phyloP scores from a whole-genome alignment of 352 stramenopile genomes.

The Phytopythium delawarense region DNA sequence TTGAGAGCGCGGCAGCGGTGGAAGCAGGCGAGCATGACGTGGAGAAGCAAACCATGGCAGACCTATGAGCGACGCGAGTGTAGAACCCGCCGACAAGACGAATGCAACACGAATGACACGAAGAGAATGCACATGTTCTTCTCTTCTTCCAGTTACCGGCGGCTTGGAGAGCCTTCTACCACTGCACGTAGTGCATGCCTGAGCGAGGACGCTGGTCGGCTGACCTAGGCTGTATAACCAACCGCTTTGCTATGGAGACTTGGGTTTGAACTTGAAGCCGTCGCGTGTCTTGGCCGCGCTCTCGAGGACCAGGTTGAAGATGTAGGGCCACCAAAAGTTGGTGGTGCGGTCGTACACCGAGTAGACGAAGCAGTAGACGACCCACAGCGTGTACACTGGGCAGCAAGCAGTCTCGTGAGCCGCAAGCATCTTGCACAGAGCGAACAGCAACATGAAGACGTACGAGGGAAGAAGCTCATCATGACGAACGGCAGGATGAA shows the following conservation, averaged over 20 bases:
- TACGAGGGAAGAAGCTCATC: slow-evolving; percentile 79
- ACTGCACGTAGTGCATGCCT: background rate
- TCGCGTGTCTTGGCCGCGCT: slow-evolving; percentile 55
- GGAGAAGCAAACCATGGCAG: background rate
- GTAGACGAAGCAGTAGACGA: slow-evolving; percentile 81
- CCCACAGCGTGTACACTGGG: slow-evolving; percentile 74
- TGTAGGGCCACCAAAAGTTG: slow-evolving; percentile 85
- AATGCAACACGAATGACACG: background rate
- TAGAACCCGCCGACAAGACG: no score
- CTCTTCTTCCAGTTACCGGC: background rate
- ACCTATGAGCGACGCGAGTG: background rate
- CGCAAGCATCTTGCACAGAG: background rate
- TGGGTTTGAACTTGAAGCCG: slow-evolving; percentile 27
- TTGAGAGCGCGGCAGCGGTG: background rate
- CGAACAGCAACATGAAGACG: slow-evolving; percentile 7
- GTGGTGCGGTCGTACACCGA: slow-evolving; percentile 82
- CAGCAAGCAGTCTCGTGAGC: background rate
- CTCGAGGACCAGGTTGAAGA: slow-evolving; percentile 73
- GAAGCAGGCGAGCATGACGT: background rate
- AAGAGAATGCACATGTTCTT: background rate
- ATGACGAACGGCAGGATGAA: slow-evolving; percentile 71
- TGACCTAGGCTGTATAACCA: background rate
- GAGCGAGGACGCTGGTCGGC: background rate
- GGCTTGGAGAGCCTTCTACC: background rate
- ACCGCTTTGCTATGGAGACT: background rate